phyloP scores from a whole-genome alignment of 1,284 basidiomycete species.

The Moesziomyces sp. region DNA sequence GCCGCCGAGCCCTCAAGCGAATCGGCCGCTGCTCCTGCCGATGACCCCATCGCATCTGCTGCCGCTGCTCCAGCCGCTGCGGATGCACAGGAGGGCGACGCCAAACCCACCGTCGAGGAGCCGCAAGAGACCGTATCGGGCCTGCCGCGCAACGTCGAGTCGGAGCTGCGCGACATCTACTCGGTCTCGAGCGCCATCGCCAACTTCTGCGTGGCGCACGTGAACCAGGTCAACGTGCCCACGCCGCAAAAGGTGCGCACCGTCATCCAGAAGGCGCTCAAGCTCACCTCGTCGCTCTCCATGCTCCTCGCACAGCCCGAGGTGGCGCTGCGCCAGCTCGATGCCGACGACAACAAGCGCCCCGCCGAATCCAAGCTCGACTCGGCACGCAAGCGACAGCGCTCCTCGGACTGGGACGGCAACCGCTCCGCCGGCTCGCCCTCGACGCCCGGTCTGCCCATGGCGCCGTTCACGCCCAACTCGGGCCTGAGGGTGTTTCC shows the following conservation, averaged over 20 bases:
- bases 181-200: constrained; percentile 51
- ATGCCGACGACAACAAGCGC: constrained; percentile 37
- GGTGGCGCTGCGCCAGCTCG: constrained; percentile 42
- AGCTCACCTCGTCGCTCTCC: constrained; percentile 54
- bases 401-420: constrained; percentile 44
- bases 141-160: constrained; percentile 33
- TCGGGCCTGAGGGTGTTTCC: constrained; percentile 33
- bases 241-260: constrained; percentile 45
- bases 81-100: not conserved
- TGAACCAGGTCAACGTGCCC: constrained; percentile 39
- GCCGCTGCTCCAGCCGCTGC: constrained; percentile 1
- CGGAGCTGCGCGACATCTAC: constrained; percentile 48
- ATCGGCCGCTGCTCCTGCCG: not conserved
- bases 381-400: constrained; percentile 45
- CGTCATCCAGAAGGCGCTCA: constrained; percentile 49
- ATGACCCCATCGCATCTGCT: not conserved
- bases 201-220: constrained; percentile 51
- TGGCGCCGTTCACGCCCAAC: constrained; percentile 19
- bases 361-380: constrained; percentile 43
- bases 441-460: constrained; percentile 12
- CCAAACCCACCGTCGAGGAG: not conserved
- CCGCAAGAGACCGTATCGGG: constrained; percentile 18
- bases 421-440: constrained; percentile 5
- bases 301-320: constrained; percentile 50
- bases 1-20: not conserved